Conservation (phyloP, 805 yeast species). For the Sugiyamaella floridensis region DNA sequence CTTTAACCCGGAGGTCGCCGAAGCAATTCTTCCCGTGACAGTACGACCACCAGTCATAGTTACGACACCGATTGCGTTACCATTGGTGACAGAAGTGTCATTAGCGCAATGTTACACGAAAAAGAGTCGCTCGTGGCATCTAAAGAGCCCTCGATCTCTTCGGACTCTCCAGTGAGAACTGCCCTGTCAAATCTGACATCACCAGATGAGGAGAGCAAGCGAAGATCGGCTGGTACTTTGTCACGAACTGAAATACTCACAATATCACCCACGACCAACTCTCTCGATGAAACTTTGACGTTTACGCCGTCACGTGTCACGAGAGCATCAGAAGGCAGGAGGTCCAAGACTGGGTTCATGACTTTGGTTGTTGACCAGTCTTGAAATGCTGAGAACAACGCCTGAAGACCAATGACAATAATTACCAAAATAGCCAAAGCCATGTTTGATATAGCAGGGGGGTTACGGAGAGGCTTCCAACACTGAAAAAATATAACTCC, state of each 20-base stretch:
- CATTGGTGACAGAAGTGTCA: conserved; percentile 40
- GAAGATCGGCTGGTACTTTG: conserved; percentile 43
- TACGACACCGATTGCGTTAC: conserved; percentile 40
- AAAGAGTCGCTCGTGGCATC: conserved; percentile 20
- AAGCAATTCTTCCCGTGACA: conserved; percentile 42
- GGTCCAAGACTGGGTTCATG: conserved; percentile 40
- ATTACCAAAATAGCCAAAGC: conserved; percentile 39
- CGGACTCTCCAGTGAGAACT: conserved; percentile 45
- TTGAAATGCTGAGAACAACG: conserved; percentile 40
- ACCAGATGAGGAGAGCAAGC: conserved; percentile 34
- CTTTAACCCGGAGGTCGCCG: conserved; percentile 36
- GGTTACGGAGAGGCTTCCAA: conserved; percentile 45
- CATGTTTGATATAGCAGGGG: conserved; percentile 37
- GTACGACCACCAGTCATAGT: conserved; percentile 41
- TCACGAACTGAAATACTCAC: conserved; percentile 35
- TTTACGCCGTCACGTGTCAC: conserved; percentile 34
- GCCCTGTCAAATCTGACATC: conserved; percentile 42
- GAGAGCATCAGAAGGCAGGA: conserved; percentile 33
- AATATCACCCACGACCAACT: conserved; percentile 42
- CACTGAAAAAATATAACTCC: conserved; percentile 39
- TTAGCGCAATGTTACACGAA: conserved; percentile 38
- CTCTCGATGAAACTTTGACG: conserved; percentile 26
- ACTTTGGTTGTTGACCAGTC: conserved; percentile 43
- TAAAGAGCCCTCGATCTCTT: conserved; percentile 26
- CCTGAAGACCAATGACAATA: conserved; percentile 38